Percentiles rank a stretch among this genome's conserved stretches.
Conservation (phyloP, 768 basidiomycete species). For the Flagelloscypha sp. region DNA sequence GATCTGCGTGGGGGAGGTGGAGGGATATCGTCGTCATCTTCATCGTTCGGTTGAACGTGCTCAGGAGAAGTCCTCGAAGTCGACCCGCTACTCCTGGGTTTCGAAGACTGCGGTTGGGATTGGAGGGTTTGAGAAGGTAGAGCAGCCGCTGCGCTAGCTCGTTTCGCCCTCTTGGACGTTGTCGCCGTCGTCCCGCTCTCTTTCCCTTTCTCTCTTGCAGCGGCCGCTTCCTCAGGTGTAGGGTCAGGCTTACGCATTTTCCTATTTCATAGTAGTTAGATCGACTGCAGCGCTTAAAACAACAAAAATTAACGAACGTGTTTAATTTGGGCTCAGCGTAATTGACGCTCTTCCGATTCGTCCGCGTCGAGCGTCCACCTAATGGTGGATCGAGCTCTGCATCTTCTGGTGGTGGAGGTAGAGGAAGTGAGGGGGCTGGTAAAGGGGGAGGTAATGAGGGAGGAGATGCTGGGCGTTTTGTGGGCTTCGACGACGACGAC, state of each 20-base stretch:
- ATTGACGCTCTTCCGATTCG: constrained; percentile 73
- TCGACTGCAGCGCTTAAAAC: background rate
- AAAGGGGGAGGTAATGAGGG: constrained; percentile 13
- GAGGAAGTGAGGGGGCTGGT: constrained; percentile 34
- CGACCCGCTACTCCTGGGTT: too few species aligned
- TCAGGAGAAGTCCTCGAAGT: too few species aligned
- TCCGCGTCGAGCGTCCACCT: constrained; percentile 42
- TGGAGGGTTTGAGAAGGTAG: too few species aligned
- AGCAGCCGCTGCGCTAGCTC: too few species aligned
- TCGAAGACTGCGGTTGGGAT: too few species aligned
- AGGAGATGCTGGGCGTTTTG: constrained; percentile 7
- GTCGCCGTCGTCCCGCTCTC: constrained; percentile 15
- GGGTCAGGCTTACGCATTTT: constrained; percentile 88
- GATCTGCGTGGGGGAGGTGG: too few species aligned
- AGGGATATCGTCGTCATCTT: too few species aligned
- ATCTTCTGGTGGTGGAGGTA: constrained; percentile 27
- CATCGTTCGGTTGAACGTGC: too few species aligned
- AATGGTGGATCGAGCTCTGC: constrained; percentile 23
- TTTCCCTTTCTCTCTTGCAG: too few species aligned
- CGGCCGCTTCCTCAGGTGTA: constrained; percentile 25
- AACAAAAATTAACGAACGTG: constrained; percentile 44
- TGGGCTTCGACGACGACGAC: constrained; percentile 14
- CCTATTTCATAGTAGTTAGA: constrained; percentile 27
- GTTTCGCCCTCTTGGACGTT: too few species aligned
- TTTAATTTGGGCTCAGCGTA: constrained; percentile 86